A percentile compares a stretch with the other conserved stretches of the same genome.
These are phyloP conservation scores for Eimeria zaria DNA, from an alignment of 169 alveolate species.

Conservation along the genomic window DNA sequence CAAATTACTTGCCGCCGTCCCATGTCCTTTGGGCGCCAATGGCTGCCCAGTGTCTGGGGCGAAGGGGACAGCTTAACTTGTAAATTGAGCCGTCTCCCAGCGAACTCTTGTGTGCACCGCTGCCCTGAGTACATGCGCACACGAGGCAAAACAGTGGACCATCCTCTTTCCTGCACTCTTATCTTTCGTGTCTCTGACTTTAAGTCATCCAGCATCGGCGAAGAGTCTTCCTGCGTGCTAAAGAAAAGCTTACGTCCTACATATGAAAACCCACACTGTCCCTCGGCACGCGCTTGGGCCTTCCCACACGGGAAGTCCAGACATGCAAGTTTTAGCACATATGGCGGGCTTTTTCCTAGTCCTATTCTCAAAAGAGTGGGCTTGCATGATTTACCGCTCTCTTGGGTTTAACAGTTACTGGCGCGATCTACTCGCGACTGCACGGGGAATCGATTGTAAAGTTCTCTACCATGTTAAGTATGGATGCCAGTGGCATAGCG, in stretches of 20 bases:
- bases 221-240: background rate
- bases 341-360: background rate
- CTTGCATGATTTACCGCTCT: background rate
- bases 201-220: background rate
- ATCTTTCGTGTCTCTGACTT: background rate
- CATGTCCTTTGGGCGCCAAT: constrained; percentile 1
- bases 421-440: background rate
- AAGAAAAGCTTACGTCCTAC: background rate
- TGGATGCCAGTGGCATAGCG: background rate
- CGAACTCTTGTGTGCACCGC: background rate
- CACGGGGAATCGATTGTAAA: background rate
- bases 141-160: background rate
- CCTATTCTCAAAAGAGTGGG: background rate
- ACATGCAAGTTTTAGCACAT: background rate
- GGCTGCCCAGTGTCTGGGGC: constrained; percentile 1
- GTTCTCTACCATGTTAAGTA: background rate
- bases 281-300: background rate
- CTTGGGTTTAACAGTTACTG: background rate
- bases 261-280: background rate
- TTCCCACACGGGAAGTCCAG: background rate
- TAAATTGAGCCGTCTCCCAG: background rate
- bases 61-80: background rate
- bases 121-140: background rate
- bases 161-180: background rate
- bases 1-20: background rate